Conservation (phyloP, 768 basidiomycete genomes). For the Pleurotus tuoliensis region DNA sequence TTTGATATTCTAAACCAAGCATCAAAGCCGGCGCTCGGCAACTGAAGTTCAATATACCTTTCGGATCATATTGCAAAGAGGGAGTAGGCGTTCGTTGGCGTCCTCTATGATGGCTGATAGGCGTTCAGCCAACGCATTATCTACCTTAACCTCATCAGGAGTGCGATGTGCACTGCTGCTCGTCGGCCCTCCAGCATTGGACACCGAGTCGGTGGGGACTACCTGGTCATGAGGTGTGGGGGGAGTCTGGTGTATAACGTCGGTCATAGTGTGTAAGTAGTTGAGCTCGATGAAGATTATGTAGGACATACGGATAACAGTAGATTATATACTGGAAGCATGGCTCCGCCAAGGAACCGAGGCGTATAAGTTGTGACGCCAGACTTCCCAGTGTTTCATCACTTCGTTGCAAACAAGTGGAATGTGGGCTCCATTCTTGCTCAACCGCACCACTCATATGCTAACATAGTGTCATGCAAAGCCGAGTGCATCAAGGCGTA, state of each 20-base stretch:
- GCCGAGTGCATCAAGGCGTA: too few relatives aligned
- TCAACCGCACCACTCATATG: too few relatives aligned
- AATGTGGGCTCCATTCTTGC: too few relatives aligned
- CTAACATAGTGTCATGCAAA: too few relatives aligned
- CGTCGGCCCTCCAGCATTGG: not conserved
- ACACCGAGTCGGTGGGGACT: not conserved
- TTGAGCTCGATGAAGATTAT: not conserved
- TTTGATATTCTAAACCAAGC: conserved; percentile 27
- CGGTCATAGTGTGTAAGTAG: not conserved
- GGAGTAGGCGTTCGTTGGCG: conserved; percentile 25
- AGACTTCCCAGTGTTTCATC: too few relatives aligned
- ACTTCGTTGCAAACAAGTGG: too few relatives aligned
- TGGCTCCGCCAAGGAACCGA: too few relatives aligned
- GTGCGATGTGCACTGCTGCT: not conserved
- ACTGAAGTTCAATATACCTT: conserved; percentile 18
- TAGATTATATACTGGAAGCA: too few relatives aligned
- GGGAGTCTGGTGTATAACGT: not conserved
- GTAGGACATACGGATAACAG: too few relatives aligned
- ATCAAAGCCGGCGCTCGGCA: not conserved
- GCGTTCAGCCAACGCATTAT: conserved; percentile 28
- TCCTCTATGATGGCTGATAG: conserved; percentile 31
- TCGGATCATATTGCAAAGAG: conserved; percentile 32
- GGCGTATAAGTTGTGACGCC: too few relatives aligned
- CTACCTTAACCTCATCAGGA: conserved; percentile 6
- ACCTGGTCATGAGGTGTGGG: not conserved